Conservation (phyloP, 345 rosid species). For the Schrenkiella parvula region DNA sequence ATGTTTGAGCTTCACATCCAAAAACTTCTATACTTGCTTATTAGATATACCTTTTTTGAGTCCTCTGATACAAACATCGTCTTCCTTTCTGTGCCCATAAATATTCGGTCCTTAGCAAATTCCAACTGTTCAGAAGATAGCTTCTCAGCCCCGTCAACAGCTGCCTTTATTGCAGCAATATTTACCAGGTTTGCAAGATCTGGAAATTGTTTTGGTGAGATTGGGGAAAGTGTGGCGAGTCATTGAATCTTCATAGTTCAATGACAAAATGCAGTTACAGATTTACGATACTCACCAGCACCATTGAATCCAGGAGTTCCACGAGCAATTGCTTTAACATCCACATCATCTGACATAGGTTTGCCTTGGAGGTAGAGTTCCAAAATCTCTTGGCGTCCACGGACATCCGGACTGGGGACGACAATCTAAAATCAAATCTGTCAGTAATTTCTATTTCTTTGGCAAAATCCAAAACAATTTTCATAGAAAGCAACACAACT, state of each 20-base stretch:
- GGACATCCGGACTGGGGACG: slow-evolving; percentile 90
- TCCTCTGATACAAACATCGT: slow-evolving; percentile 96
- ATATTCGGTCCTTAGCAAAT: slow-evolving; percentile 88
- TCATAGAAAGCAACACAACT: background rate
- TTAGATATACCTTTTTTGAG: slow-evolving; percentile 74
- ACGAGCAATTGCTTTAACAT: slow-evolving; percentile 88
- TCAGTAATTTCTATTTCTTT: slow-evolving; percentile 26
- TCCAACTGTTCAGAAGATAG: slow-evolving; percentile 70
- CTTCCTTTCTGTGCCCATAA: slow-evolving; percentile 97
- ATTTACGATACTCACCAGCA: slow-evolving; percentile 58
- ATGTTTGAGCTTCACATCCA: background rate
- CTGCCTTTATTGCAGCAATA: slow-evolving; percentile 98
- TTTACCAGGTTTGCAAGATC: slow-evolving; percentile 98
- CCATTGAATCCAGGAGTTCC: slow-evolving; percentile 99
- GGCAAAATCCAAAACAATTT: background rate
- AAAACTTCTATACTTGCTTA: background rate
- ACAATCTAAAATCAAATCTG: slow-evolving; percentile 58
- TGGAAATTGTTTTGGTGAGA: slow-evolving; percentile 25
- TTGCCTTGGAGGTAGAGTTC: slow-evolving; percentile 93
- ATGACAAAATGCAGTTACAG: slow-evolving; percentile 7
- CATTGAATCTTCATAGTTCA: background rate
- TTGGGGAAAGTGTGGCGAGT: background rate
- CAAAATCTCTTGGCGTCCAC: slow-evolving; percentile 95
- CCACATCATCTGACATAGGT: slow-evolving; percentile 83
- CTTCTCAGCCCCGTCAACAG: slow-evolving; percentile 92